Conservation (phyloP, 140 eudicot species). For the Anethum foeniculum region DNA sequence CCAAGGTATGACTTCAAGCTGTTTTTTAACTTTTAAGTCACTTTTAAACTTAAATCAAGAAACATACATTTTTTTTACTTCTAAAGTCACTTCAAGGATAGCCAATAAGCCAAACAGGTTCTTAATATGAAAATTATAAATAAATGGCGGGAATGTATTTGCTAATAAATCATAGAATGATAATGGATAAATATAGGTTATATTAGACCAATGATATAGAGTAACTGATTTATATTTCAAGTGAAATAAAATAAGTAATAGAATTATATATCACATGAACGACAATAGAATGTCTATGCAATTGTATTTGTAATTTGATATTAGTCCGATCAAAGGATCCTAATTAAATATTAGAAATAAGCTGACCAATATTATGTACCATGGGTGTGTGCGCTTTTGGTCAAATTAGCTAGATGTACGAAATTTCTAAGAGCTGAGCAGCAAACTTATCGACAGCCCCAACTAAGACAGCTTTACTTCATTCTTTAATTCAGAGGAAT, state of each 20-base stretch:
- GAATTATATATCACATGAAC: not conserved
- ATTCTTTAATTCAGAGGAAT: not conserved
- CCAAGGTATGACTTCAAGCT: too few species aligned
- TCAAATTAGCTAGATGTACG: not conserved
- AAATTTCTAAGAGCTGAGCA: not conserved
- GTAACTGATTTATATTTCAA: not conserved
- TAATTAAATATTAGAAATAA: too few species aligned
- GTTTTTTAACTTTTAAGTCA: too few species aligned
- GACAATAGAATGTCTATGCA: not conserved
- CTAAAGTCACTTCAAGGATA: too few species aligned
- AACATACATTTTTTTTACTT: too few species aligned
- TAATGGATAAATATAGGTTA: not conserved
- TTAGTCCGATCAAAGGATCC: not conserved
- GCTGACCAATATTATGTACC: not conserved
- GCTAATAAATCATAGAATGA: not conserved
- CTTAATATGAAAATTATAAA: not conserved
- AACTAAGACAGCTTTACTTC: not conserved
- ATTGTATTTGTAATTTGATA: not conserved
- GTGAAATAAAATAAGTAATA: not conserved
- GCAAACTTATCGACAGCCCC: not conserved
- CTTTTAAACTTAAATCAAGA: too few species aligned
- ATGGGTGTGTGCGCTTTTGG: not conserved
- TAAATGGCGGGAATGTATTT: not conserved
- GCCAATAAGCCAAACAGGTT: too few species aligned
- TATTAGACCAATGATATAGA: not conserved